Evolutionary conservation across 2,329 filamentous ascomycete genomes (phyloP), one percentile per base, ranked within the genome.

Genomic region (Apiospora koreana): DNA sequence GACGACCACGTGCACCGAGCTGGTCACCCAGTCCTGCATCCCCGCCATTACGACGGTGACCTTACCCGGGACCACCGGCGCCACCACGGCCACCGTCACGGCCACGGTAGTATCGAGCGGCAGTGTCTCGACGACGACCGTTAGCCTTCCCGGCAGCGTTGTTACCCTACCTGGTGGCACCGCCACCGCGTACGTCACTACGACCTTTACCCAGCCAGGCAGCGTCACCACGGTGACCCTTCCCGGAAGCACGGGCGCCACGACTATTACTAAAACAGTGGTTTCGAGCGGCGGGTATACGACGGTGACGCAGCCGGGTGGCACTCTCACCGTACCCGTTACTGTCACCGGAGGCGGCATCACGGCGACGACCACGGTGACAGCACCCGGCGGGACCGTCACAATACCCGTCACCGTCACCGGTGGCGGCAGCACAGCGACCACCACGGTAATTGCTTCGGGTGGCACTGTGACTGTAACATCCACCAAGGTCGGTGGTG

Each of bases 391-490:
- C 14, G 43, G n/a, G 12, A 67, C 65, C 2, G 16, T 67, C 0
- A 50, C 65, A 9, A 16, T 35, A 3, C 25, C 65, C 25, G 4
- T 18, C 65, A 38, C n/a, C 18, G 41, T 31, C 31, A 38, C 21
- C 25, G 45, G 65, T 21, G 8, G 45, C 28, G 65, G 31, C 25
- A 14, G 65, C 23, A n/a, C 25, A 10, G n/a, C 38, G n/a, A 46
- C 65, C 16, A 46, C 43, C 7, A 67, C 65, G 6, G 65, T 67
- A 5, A 50, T 23, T 2, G 41, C 14, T n/a, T 21, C 41, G n/a
- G 65, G 65, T 23, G 7, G 65, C 23, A 46, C 42, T 25, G 65
- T 67, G 23, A 67, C 66, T 31, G 35, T 68, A 25, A 67, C 65
- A 18, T 41, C 43, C 2, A 54, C 64, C 3, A 25, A 25, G 21